Evolutionary conservation across 2,329 filamentous ascomycete species (phyloP).

Genomic region (Aaosphaeria pasadenensis): DNA sequence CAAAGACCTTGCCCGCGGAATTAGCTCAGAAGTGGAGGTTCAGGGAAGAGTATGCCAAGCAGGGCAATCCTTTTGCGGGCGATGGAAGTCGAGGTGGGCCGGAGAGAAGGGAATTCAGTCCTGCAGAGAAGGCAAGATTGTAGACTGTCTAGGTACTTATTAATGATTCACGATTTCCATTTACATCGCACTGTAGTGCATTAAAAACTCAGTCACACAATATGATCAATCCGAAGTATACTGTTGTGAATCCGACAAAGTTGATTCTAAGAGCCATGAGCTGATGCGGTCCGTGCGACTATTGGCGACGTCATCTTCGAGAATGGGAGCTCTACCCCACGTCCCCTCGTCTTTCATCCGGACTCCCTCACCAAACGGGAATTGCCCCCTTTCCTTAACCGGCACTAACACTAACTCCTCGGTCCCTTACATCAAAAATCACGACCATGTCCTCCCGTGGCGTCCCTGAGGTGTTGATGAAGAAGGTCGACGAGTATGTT

Average conservation of each 20-base stretch:
- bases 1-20: constrained; percentile 2
- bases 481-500: constrained; percentile 28
- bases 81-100: constrained; percentile 13
- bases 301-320: too few species aligned
- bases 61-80: constrained; percentile 4
- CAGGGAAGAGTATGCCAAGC: constrained; percentile 3
- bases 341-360: too few species aligned
- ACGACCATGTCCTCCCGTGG: constrained; percentile 10
- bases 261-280: too few species aligned
- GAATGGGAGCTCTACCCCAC: too few species aligned
- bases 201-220: too few species aligned
- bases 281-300: too few species aligned
- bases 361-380: too few species aligned
- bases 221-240: too few species aligned
- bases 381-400: too few species aligned
- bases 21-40: constrained; percentile 8
- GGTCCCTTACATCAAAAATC: neutral
- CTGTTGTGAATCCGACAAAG: too few species aligned
- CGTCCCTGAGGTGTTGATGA: constrained; percentile 20
- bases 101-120: constrained; percentile 2
- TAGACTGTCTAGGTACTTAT: neutral
- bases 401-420: neutral
- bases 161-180: too few species aligned
- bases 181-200: too few species aligned
- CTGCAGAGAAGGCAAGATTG: constrained; percentile 5